Evolutionary conservation across 305 asterid species (phyloP), one percentile per base, ranked within the genome.

Genomic region (Striga hermonthica): DNA sequence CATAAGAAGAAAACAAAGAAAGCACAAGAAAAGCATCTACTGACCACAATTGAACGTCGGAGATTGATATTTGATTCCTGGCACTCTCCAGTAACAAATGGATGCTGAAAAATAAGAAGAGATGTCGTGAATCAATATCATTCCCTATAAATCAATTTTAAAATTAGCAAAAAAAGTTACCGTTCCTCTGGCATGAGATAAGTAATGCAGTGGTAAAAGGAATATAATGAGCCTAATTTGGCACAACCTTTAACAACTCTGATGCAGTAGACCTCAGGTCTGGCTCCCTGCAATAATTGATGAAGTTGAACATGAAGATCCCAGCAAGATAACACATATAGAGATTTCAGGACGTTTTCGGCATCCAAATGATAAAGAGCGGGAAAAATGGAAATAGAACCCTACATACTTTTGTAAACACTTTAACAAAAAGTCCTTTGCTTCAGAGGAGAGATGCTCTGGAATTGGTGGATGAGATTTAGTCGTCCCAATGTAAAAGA

Each of bases 381-480:
- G 64, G 37, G 44, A 47, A 57, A 48, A 52, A 65, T 28, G 63
- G 57, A 45, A 53, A 39, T 10, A 64, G 54, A 57, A 39, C 40
- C 41, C n/a, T n/a, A 71, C 89, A 35, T 83, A 89, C 96, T 89
- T 83, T 62, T 84, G 96, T 69, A 89, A 77, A 73, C 96, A 89
- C 76, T 82, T 84, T 60, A 89, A 78, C 52, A 89, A 70, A 59
- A 89, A 89, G 74, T 87, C 95, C 74, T 83, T 85, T 55, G 95
- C 95, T 75, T 78, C 93, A 22, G 76, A 50, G 39, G 96, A 86
- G 43, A 89, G 90, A 75, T 86, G 95, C 62, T 84, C 96, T 9
- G 95, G 96, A 58, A 89, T 89, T 44, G 96, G 95, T 13, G 96
- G 96, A 77, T 89, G 96, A 71, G 92, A 83, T 79, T 89, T 89